phyloP scores from a whole-genome alignment of 441 rosid genomes.

The Eruca vesicaria region DNA sequence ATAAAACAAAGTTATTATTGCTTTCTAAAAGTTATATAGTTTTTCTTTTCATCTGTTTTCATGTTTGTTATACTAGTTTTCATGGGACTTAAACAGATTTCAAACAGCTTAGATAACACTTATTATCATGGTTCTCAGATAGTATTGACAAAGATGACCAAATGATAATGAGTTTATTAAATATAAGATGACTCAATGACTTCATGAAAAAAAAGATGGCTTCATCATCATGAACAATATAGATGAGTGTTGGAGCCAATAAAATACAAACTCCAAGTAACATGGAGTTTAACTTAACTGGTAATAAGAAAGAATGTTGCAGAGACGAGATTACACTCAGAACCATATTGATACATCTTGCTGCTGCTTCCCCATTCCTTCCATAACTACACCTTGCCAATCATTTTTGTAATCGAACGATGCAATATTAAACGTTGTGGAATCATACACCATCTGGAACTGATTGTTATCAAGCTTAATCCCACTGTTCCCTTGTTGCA shows the following conservation, averaged over 20 bases:
- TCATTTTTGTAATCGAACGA: constrained; percentile 52
- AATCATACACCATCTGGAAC: neutral
- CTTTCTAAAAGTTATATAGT: neutral
- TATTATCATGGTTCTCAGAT: neutral
- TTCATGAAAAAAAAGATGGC: constrained; percentile 2
- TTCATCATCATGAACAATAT: constrained; percentile 27
- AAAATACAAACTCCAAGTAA: constrained; percentile 15
- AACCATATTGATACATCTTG: constrained; percentile 73
- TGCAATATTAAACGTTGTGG: constrained; percentile 23
- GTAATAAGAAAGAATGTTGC: constrained; percentile 14
- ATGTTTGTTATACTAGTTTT: too few relatives aligned
- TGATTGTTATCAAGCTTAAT: neutral
- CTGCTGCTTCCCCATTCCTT: constrained; percentile 42
- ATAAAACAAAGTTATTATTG: neutral
- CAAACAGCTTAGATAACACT: too few relatives aligned
- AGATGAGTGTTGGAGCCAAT: constrained; percentile 25
- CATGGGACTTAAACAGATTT: too few relatives aligned
- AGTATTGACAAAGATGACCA: too few relatives aligned
- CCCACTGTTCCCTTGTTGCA: constrained; percentile 1
- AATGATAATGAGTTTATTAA: constrained; percentile 13
- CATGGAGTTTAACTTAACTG: neutral
- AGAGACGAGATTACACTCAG: constrained; percentile 16
- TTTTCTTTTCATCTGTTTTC: neutral
- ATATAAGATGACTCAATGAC: neutral
- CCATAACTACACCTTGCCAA: constrained; percentile 46